Base-by-base conservation (phyloP, 1,284 basidiomycete species). In the Microstroma glucosiphilum region DNA sequence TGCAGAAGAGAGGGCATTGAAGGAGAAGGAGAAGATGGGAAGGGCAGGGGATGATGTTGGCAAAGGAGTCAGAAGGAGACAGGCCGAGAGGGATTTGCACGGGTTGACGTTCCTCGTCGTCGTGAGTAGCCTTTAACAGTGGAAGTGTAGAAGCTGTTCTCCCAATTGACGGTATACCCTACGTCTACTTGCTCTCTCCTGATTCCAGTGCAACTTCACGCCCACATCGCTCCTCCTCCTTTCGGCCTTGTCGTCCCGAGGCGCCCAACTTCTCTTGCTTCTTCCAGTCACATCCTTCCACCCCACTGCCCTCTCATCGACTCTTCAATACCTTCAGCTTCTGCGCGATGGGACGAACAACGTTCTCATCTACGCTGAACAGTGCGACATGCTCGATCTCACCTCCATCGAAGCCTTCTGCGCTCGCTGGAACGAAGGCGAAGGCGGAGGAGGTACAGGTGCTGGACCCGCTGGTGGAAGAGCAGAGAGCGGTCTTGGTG, bases 291-390 rank as follows among this genome's bases (percentile, higher is more conserved):
- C 17, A 21, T 26, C 19, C 21, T 17, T 40, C 57, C 26, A 59
- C 56, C n/a, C 53, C 56, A 25, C 48, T n/a, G 37, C 42, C 58
- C 30, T 37, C 6, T 40, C 60, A 1, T n/a, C 26, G 2, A 53
- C 56, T 12, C 53, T 68, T 11, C 74, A 76, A 59, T 46, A 76
- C 40, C 41, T 75, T 6, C 56, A 67, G 13, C 64, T 76, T 13
- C 64, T 77, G 12, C 66, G 75, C 11, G 72, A 73, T 58, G 69
- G 70, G 30, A 71, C 74, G 0, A 62, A 60, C 23, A 71, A 64
- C 62, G 69, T 73, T 46, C 67, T 70, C 26, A 69, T 77, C 23
- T 77, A 70, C 54, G 75, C 75, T 1, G 75, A 77, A 43, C 42
- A 70, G 60, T 77, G 75, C 62, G 69, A 77, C 48, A 54, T 76